Percentiles rank a stretch among this genome's conserved stretches.
phyloP scores from a whole-genome alignment of 306 rosid genomes.

The Lathyrus aphaca region DNA sequence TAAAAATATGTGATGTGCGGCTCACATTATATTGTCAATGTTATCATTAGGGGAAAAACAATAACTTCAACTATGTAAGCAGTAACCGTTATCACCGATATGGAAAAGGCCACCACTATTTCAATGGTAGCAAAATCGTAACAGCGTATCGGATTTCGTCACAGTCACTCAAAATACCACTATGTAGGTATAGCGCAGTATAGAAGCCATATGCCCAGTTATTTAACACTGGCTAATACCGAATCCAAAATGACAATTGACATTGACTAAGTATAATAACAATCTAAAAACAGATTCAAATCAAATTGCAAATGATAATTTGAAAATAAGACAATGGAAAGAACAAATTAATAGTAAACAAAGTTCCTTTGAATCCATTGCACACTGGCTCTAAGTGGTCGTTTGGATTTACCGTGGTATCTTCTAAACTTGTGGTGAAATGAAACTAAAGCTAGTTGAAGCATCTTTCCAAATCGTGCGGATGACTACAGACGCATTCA shows the following conservation, averaged over 20 bases:
- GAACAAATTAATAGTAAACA: conserved; percentile 1
- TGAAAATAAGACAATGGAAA: conserved; percentile 13
- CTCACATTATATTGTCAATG: too few species aligned
- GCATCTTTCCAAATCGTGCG: neutral
- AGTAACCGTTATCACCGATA: neutral
- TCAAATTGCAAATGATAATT: conserved; percentile 6
- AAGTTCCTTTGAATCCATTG: neutral
- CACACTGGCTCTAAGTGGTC: neutral
- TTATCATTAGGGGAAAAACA: too few species aligned
- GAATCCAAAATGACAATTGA: neutral
- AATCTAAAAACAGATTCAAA: conserved; percentile 7
- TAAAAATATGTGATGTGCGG: too few species aligned
- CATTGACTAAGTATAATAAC: neutral
- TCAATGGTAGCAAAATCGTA: neutral
- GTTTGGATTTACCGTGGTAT: neutral
- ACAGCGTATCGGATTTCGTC: neutral
- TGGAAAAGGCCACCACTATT: neutral
- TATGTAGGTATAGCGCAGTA: neutral
- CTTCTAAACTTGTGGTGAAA: neutral
- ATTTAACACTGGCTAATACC: neutral
- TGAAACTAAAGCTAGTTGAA: neutral
- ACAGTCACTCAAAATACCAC: neutral
- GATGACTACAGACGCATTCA: too few species aligned
- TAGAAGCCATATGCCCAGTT: neutral
- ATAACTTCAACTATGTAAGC: neutral